Base-by-base conservation (phyloP, 805 yeast genomes). In the Jamesozyma rosinii region DNA sequence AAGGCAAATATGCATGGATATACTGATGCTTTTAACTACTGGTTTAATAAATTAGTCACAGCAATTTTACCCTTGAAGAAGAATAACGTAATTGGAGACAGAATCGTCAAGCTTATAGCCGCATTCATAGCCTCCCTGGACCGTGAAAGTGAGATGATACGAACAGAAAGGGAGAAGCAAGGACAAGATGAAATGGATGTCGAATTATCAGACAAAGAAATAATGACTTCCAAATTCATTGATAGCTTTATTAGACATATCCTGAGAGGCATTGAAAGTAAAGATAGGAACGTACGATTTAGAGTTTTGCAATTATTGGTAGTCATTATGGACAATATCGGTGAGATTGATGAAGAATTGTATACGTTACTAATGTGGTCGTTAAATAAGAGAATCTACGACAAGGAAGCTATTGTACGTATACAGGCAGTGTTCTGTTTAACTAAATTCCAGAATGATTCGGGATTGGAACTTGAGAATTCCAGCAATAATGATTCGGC, bases 351-450 rank as follows among this genome's bases (percentile, higher is more conserved):
- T 52, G 81, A 79, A 44, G 83, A 79, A 17, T 61, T 86, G 22
- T 83, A 80, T 51, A 78, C 78, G 37, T 70, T 76, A 1, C 62
- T 92, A 38, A 69, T 77, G 49, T 73, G 75, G 56, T 74, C 79
- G 13, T 66, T 89, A 39, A 70, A 74, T 29, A 74, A 74, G 39
- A 70, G 97, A 46, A 58, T 85, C 1, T 73, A 72, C 50, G 95
- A 84, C 54, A 83, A 78, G 54, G 97, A 90, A 53, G 69, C 87
- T 5, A 65, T 68, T 8, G 85, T 92, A 2, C 70, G 98, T 52
- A 71, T 81, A n/a, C 92, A 85, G 61, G 95, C 97, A 0, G 79
- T 85, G 0, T 74, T 82, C 30, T 83, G 94, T 13, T 63, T 88
- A 33, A 76, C 95, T 0, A 70, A 88, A 44, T 80, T 90, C 51